Evolutionary conservation across 192 early-diverging fungal genomes (phyloP).

Genomic region (Pilaira anomala): DNA sequence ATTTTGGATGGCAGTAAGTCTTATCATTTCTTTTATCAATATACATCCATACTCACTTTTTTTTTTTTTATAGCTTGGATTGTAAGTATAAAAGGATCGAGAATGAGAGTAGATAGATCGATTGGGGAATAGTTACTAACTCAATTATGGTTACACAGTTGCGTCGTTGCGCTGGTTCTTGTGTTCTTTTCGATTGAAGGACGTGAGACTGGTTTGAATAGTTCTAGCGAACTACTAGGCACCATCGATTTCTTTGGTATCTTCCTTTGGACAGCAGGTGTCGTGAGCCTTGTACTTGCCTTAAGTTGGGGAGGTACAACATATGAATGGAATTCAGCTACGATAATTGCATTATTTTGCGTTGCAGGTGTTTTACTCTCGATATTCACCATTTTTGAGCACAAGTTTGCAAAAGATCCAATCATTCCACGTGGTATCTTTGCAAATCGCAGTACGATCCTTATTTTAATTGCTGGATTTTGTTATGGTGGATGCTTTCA

Average conservation of each 20-base stretch:
- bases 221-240: constrained; percentile 27
- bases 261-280: constrained; percentile 37
- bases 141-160: constrained; percentile 13
- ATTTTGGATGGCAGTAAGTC: constrained; percentile 34
- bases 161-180: constrained; percentile 37
- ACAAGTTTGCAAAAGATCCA: constrained; percentile 13
- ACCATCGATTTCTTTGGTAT: constrained; percentile 52
- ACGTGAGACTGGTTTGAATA: constrained; percentile 1
- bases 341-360: constrained; percentile 23
- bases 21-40: too few species aligned
- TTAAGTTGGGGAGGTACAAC: constrained; percentile 57
- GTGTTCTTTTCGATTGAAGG: constrained; percentile 35
- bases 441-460: constrained; percentile 26
- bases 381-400: constrained; percentile 18
- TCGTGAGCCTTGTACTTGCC: constrained; percentile 48
- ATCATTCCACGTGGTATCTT: constrained; percentile 30
- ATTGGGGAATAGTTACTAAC: constrained; percentile 23
- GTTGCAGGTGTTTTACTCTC: constrained; percentile 17
- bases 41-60: too few species aligned
- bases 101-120: too few species aligned
- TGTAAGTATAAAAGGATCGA: too few species aligned
- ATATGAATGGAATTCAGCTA: constrained; percentile 34
- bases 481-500: constrained; percentile 35
- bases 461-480: constrained; percentile 25
- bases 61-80: constrained; percentile 49